Evolutionary conservation across 495 filamentous ascomycete species (phyloP), one percentile per base, ranked within the genome.

Genomic region (Apodospora peruviana): DNA sequence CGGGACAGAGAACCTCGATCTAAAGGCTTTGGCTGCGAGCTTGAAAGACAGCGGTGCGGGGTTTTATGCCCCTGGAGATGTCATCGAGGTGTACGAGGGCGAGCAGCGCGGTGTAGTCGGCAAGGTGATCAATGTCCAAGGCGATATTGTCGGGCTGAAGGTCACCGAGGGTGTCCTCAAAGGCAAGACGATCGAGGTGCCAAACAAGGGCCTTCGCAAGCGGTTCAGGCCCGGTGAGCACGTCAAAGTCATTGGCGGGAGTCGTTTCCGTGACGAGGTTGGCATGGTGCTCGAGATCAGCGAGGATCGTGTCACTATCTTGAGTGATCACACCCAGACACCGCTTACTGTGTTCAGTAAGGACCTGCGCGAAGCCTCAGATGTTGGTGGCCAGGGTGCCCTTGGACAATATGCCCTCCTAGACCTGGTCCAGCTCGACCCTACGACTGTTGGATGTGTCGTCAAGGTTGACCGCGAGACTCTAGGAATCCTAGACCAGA

Each of bases 291-390:
- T 96, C 38, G 85, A 88, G 62, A 93, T 96, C 51, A 83, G 80
- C 50, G 86, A 90, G 23, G 94, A 97, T 62, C 81, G 84, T 18
- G 90, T 99, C 39, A 97, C 94, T 1, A 68, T 99, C 45, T 69
- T 97, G 23, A 94, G 85, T 45, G 94, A 99, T 67, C 84, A 90
- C 57, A 90, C 78, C 44, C 90, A 90, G 69, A 82, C 84, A 45
- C 94, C 97, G 65, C 88, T 99, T 50, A 96, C 91, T 0, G 91
- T 99, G 2, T 99, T 99, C 71, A 96, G 91, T 68, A 96, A 95
- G 59, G 94, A 99, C 66, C 74, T 99, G 32, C 80, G 93, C 48
- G 86, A 95, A 64, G 93, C 94, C 35, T 86, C 84, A 39, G 93
- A 99, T 56, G 86, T 90, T 55, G 90, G 87, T 46, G 87, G 84